Evolutionary conservation across 2,329 filamentous ascomycete genomes (phyloP).

Genomic region (Colletotrichum simmondsii): DNA sequence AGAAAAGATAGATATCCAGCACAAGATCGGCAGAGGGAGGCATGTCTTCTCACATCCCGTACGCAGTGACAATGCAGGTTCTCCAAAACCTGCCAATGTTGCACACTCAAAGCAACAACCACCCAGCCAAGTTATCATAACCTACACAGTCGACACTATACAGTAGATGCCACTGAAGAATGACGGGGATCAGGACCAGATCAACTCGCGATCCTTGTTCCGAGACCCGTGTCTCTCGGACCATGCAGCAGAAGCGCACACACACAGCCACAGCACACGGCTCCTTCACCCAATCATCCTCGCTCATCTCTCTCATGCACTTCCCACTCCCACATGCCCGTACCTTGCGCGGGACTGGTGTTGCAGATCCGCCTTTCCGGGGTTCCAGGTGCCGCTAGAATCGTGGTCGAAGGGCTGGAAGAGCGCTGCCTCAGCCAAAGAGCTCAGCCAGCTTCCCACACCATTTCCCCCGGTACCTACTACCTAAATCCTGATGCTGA

Average conservation of each 20-base stretch:
- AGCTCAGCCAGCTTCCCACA: background rate
- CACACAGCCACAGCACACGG: slow-evolving; percentile 9
- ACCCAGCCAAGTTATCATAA: background rate
- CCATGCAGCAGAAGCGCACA: slow-evolving; percentile 8
- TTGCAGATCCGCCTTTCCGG: slow-evolving; percentile 32
- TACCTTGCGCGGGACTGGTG: slow-evolving; percentile 23
- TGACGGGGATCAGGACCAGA: background rate
- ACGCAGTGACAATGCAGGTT: background rate
- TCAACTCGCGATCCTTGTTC: background rate
- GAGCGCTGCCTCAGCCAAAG: background rate
- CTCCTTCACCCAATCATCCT: slow-evolving; percentile 14
- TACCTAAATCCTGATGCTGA: too few species aligned
- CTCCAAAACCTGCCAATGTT: background rate
- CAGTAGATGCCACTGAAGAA: background rate
- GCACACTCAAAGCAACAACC: background rate
- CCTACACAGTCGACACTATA: too few species aligned
- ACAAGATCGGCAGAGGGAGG: too few species aligned
- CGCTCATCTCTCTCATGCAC: background rate
- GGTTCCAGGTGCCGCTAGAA: slow-evolving; percentile 32
- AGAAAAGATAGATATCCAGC: background rate
- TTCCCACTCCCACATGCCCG: slow-evolving; percentile 22
- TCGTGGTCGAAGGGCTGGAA: slow-evolving; percentile 2
- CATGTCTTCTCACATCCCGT: too few species aligned
- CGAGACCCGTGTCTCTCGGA: background rate
- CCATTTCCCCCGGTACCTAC: background rate